These are phyloP conservation scores for Ogataea nonfermentans DNA, from an alignment of 805 yeast species.

Conservation along the genomic window DNA sequence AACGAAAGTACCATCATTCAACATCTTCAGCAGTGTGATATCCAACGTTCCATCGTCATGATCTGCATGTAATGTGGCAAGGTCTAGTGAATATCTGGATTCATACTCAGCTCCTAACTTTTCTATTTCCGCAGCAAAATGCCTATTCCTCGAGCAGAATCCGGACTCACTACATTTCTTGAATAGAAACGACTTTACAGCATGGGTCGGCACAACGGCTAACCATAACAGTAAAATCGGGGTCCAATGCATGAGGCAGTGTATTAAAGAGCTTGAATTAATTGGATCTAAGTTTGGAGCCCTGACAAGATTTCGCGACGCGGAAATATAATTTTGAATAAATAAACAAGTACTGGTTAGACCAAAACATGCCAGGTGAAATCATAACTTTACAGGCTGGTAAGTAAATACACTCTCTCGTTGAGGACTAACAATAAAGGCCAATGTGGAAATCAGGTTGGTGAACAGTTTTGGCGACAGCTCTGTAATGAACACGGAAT, in stretches of 20 bases:
- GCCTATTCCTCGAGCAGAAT: slow-evolving; percentile 78
- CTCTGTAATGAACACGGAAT: slow-evolving; percentile 86
- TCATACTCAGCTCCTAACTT: slow-evolving; percentile 25
- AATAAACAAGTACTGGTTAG: slow-evolving; percentile 2
- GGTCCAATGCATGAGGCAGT: slow-evolving; percentile 9
- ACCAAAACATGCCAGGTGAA: slow-evolving; percentile 49
- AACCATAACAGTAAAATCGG: slow-evolving; percentile 2
- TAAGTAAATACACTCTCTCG: slow-evolving; percentile 19
- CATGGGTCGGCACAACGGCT: slow-evolving; percentile 22
- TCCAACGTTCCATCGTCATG: slow-evolving; percentile 34
- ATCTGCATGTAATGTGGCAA: slow-evolving; percentile 31
- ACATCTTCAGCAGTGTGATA: slow-evolving; percentile 48
- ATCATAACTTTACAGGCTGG: slow-evolving; percentile 67
- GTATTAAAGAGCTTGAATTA: not conserved
- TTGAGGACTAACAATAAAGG: slow-evolving; percentile 39
- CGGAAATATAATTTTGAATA: slow-evolving; percentile 5
- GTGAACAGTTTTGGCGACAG: slow-evolving; percentile 90
- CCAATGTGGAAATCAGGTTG: slow-evolving; percentile 97
- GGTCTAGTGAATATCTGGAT: slow-evolving; percentile 43
- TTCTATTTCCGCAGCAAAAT: slow-evolving; percentile 49
- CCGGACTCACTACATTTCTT: slow-evolving; percentile 79
- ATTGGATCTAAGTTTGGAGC: slow-evolving; percentile 5
- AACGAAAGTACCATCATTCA: slow-evolving; percentile 39
- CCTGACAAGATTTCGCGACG: slow-evolving; percentile 14
- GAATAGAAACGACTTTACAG: slow-evolving; percentile 66